Base-by-base conservation (phyloP, 495 filamentous ascomycete species). In the Penicillium alfredii region DNA sequence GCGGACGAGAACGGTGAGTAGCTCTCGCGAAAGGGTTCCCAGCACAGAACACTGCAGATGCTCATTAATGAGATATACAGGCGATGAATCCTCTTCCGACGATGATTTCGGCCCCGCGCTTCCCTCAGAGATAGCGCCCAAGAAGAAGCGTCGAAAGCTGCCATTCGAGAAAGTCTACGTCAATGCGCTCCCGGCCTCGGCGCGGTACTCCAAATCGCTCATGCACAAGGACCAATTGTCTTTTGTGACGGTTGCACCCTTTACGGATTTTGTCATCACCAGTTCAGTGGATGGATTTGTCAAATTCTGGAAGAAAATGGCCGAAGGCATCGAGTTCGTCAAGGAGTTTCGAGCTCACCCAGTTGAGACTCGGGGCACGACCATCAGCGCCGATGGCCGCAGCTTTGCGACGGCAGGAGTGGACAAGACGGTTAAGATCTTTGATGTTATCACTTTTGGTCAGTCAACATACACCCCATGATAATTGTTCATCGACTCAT, bases 301-400 rank as follows among this genome's bases (percentile, higher is more conserved):
- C 33, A 97, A 97, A 60, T 99, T 97, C 63, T 99, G 92, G 92
- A 97, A 99, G 72, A 99, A 99, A 64, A 76, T 84, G 42, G 78
- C 78, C 4, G 82, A 83, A 6, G 86, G 86, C 0, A 84, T 96
- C 20, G 92, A 99, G 62, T 97, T 97, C 49, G 88, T 97, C 10
- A 99, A 99, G 64, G 88, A 96, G 67, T 99, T 94, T 66, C 79
- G 80, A 40, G 89, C 88, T 11, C 93, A 97, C 58, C 71, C 71
- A 36, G 86, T 85, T 19, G 89, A 93, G 56, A 88, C 97, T 51
- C 78, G 68, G 20, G 80, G 81, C 23, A 84, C 88, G 18, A 87
- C 78, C 30, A 78, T 83, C 12, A 96, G 90, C 56, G 72, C 80
- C 23, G 92, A 99, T 61, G 92, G 92, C 4, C 76, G 88, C 55